Evolutionary conservation across 371 early-diverging fungal genomes (phyloP).

Genomic region (Mucor piriformis): DNA sequence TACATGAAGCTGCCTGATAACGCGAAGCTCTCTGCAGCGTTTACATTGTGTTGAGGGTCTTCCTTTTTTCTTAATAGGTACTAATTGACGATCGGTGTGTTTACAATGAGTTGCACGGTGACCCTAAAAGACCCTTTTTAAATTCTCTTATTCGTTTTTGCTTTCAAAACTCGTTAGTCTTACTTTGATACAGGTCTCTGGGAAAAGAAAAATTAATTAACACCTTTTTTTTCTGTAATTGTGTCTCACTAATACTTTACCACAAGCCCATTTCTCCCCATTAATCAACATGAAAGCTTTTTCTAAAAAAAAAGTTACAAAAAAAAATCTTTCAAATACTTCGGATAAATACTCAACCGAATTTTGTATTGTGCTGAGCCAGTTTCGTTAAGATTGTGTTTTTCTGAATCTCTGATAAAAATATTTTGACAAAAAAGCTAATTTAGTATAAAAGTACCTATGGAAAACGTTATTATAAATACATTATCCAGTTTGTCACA

Average conservation of each 20-base stretch:
- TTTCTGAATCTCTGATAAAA: too few species aligned
- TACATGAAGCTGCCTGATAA: slow-evolving; percentile 72
- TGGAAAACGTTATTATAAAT: too few species aligned
- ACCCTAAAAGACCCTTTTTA: slow-evolving; percentile 40
- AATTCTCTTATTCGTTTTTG: not conserved
- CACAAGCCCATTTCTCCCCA: slow-evolving; percentile 35
- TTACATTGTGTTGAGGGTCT: slow-evolving; percentile 82
- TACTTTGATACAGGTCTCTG: slow-evolving; percentile 54
- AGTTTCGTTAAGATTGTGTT: too few species aligned
- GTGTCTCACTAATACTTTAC: slow-evolving; percentile 13
- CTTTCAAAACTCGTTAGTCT: not conserved
- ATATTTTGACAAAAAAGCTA: too few species aligned
- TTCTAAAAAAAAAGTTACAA: too few species aligned
- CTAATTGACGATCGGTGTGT: slow-evolving; percentile 64
- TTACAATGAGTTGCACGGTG: slow-evolving; percentile 66
- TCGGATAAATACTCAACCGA: too few species aligned
- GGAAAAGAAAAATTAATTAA: not conserved
- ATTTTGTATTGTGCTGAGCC: too few species aligned
- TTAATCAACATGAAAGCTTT: slow-evolving; percentile 20
- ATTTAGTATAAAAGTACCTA: too few species aligned
- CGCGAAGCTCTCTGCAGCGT: slow-evolving; percentile 73
- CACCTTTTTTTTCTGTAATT: not conserved
- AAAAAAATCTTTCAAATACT: too few species aligned
- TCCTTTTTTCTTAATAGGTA: slow-evolving; percentile 76
- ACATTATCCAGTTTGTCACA: too few species aligned